Evolutionary conservation across 2,329 filamentous ascomycete genomes (phyloP).

Genomic region (Trichoderma harzianum): DNA sequence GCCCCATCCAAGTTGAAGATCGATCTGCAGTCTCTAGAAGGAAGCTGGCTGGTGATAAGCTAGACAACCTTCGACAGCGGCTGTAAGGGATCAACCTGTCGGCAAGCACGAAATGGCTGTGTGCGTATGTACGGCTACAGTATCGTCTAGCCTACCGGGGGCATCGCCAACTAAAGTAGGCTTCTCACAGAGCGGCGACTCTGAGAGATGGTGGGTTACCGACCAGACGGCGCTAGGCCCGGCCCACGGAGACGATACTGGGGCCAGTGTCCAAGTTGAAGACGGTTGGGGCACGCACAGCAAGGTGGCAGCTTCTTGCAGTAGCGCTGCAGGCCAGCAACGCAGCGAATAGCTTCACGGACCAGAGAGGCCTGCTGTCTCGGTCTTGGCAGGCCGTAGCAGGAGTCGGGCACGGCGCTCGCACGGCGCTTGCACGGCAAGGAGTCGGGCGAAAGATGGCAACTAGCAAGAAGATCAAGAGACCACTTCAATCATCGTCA

Average conservation of each 20-base stretch:
- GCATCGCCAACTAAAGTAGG: slow-evolving; percentile 18
- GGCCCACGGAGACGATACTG: slow-evolving; percentile 13
- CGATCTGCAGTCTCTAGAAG: background rate
- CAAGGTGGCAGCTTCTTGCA: slow-evolving; percentile 6
- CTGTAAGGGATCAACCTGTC: background rate
- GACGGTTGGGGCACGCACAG: background rate
- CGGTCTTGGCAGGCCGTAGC: background rate
- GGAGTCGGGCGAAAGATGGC: background rate
- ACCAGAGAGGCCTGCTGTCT: background rate
- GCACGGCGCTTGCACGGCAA: background rate
- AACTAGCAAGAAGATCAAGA: background rate
- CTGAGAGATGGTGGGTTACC: background rate
- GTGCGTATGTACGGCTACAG: background rate
- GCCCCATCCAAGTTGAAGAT: background rate
- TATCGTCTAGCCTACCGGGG: slow-evolving; percentile 15
- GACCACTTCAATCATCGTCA: background rate
- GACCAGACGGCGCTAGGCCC: slow-evolving; percentile 19
- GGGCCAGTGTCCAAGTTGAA: background rate
- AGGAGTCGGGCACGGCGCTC: background rate
- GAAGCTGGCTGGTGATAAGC: background rate
- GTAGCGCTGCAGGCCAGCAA: slow-evolving; percentile 2
- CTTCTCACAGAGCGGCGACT: slow-evolving; percentile 3
- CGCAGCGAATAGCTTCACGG: background rate
- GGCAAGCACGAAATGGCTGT: background rate
- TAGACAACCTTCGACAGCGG: background rate